Evolutionary conservation across 495 filamentous ascomycete genomes (phyloP).

Genomic region (Neurospora sp.): DNA sequence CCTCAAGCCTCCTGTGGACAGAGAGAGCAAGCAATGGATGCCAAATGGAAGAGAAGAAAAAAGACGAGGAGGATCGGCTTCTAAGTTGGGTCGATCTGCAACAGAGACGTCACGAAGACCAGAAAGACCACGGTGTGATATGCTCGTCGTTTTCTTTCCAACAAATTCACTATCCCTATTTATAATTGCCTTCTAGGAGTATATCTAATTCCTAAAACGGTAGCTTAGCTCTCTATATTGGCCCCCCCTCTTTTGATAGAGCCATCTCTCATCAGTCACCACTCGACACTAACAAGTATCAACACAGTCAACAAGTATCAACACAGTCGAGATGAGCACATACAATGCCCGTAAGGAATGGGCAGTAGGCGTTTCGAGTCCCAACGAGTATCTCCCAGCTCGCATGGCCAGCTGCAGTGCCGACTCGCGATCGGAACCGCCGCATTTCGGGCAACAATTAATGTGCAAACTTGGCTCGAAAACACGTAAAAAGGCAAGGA

Average conservation of each 20-base stretch:
- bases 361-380: neutral
- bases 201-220: neutral
- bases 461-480: neutral
- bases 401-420: neutral
- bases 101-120: neutral
- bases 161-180: neutral
- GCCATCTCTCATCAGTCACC: neutral
- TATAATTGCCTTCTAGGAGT: neutral
- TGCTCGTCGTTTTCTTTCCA: neutral
- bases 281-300: neutral
- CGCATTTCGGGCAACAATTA: no score
- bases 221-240: neutral
- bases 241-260: neutral
- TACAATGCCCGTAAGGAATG: neutral
- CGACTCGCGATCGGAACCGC: no score
- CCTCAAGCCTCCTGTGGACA: neutral
- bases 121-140: neutral
- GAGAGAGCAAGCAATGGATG: neutral
- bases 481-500: neutral
- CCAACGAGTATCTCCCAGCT: neutral
- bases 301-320: neutral
- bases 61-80: neutral
- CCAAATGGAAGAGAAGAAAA: neutral
- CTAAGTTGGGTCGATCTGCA: neutral
- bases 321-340: neutral